Evolutionary conservation across 2,329 filamentous ascomycete genomes (phyloP).

Genomic region (Didymella segeticola): DNA sequence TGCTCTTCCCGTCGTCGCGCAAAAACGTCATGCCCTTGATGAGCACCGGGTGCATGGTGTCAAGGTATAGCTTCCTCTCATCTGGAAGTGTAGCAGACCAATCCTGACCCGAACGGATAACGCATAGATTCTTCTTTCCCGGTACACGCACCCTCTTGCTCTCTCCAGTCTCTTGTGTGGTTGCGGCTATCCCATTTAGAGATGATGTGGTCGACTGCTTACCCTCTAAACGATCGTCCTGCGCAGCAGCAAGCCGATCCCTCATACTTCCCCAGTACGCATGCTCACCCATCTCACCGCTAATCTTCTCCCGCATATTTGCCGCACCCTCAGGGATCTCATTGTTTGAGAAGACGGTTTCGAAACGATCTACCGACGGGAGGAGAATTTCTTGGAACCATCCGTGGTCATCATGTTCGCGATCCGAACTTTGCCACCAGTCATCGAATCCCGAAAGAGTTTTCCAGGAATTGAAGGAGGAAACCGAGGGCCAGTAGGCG

Average conservation of each 20-base stretch:
- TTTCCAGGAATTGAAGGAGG: constrained; percentile 43
- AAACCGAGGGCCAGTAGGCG: constrained; percentile 49
- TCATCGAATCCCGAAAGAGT: constrained; percentile 44
- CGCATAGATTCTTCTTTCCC: constrained; percentile 51
- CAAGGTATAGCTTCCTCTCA: constrained; percentile 54
- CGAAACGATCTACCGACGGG: constrained; percentile 53
- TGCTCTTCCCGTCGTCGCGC: constrained; percentile 51
- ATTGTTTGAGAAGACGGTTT: constrained; percentile 53
- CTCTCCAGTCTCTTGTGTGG: too few relatives aligned
- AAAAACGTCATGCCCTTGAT: constrained; percentile 55
- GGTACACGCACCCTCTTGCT: too few relatives aligned
- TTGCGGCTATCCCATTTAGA: too few relatives aligned
- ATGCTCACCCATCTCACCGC: constrained; percentile 52
- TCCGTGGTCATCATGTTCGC: constrained; percentile 37
- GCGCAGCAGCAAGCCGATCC: constrained; percentile 51
- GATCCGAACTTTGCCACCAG: constrained; percentile 49
- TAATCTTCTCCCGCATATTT: constrained; percentile 49
- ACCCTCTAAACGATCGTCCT: constrained; percentile 47
- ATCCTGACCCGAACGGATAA: constrained; percentile 57
- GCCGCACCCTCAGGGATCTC: constrained; percentile 51
- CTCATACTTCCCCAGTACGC: constrained; percentile 58
- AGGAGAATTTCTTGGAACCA: constrained; percentile 55
- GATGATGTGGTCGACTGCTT: constrained; percentile 25
- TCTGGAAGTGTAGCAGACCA: constrained; percentile 51
- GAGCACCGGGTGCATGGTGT: constrained; percentile 56